Conservation (phyloP, 148 eudicot genomes). For the Vaccinium vitisidaea region DNA sequence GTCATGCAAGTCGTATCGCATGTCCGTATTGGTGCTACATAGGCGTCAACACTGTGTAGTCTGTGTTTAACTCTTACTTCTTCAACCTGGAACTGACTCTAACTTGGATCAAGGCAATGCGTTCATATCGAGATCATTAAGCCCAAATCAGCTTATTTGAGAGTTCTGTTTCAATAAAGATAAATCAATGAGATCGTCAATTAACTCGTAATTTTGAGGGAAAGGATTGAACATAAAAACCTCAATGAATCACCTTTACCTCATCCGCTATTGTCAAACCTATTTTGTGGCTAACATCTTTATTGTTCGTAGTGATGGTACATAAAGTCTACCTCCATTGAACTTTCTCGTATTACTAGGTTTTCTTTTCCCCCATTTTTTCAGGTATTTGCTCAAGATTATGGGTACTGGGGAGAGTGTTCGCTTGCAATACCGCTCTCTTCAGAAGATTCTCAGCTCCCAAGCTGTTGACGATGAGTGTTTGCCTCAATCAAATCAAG, state of each 20-base stretch:
- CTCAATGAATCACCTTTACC: background rate
- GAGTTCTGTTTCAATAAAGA: background rate
- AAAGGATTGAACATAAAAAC: background rate
- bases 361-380: background rate
- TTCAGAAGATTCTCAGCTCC: constrained; percentile 42
- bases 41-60: background rate
- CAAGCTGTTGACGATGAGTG: constrained; percentile 39
- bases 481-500: constrained; percentile 35
- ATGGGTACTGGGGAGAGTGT: constrained; percentile 72
- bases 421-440: constrained; percentile 80
- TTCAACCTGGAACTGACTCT: background rate
- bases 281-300: background rate
- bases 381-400: constrained; percentile 75
- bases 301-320: background rate
- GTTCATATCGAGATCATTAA: background rate
- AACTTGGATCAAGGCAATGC: background rate
- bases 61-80: background rate
- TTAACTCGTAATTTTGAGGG: background rate
- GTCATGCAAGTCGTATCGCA: background rate
- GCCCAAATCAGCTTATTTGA: background rate
- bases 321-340: background rate
- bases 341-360: background rate
- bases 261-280: background rate
- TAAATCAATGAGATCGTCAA: background rate
- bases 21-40: background rate